A percentile compares a stretch with the other conserved stretches of the same genome.
Conservation (phyloP, 306 rosid species). For the Erythrophleum fordii region DNA sequence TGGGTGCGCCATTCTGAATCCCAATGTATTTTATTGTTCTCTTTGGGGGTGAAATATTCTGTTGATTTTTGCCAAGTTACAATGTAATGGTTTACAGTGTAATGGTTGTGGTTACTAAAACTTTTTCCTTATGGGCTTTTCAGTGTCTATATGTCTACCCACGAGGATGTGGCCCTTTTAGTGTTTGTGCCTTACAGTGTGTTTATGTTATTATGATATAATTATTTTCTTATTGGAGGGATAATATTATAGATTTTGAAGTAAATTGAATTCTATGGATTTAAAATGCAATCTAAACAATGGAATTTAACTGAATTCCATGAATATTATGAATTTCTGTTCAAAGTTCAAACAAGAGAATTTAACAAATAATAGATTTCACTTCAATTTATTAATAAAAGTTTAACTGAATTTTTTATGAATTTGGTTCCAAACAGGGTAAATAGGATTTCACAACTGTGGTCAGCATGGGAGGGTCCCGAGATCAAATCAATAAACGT, state of each 20-base stretch:
- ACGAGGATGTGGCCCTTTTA: background rate
- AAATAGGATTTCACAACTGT: background rate
- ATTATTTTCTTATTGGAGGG: background rate
- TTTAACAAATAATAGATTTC: background rate
- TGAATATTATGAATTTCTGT: background rate
- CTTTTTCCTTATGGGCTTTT: background rate
- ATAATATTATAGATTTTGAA: background rate
- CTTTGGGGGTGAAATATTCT: too few species aligned
- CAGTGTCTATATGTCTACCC: background rate
- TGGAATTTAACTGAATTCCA: background rate
- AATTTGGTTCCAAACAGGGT: conserved; percentile 1
- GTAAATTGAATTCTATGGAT: background rate
- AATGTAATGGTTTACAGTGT: background rate
- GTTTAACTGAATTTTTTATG: background rate
- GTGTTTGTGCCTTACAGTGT: background rate
- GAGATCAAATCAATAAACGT: conserved; percentile 71
- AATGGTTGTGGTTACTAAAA: background rate
- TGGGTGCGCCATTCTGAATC: background rate
- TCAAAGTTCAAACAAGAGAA: background rate
- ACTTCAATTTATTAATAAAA: background rate
- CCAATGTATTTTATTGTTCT: background rate
- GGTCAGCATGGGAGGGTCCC: conserved; percentile 62
- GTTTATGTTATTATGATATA: background rate
- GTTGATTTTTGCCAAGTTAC: background rate
- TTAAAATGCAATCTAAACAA: background rate